These are phyloP conservation scores for Fragilariopsis cylindrus DNA, from an alignment of 108 stramenopile species.

Conservation along the genomic window DNA sequence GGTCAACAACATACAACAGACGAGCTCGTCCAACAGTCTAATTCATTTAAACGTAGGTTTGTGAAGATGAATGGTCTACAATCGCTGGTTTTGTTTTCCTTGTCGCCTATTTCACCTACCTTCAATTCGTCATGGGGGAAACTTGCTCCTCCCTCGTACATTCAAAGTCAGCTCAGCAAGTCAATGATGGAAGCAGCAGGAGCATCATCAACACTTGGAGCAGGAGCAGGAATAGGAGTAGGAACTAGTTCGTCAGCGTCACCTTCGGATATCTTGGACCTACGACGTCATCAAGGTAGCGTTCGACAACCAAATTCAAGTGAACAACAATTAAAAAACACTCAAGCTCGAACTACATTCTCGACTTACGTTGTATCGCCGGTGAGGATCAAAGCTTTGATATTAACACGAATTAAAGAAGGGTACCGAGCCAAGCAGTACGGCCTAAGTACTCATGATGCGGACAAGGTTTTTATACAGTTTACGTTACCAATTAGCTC, in stretches of 20 bases:
- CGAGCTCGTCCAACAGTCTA: conserved; percentile 27
- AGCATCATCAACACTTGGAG: background rate
- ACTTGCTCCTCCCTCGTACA: conserved; percentile 36
- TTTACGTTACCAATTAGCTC: conserved; percentile 59
- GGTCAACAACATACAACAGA: conserved; percentile 32
- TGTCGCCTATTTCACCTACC: conserved; percentile 66
- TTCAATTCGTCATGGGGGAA: conserved; percentile 32
- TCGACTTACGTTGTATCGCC: conserved; percentile 69
- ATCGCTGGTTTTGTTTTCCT: conserved; percentile 65
- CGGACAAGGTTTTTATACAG: conserved; percentile 74
- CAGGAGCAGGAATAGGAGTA: too few relatives aligned
- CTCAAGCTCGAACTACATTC: conserved; percentile 43
- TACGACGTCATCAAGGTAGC: conserved; percentile 7
- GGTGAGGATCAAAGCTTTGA: conserved; percentile 66
- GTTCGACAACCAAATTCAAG: conserved; percentile 5
- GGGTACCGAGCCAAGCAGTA: conserved; percentile 75
- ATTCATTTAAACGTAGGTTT: conserved; percentile 50
- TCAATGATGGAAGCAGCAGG: conserved; percentile 12
- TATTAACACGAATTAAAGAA: conserved; percentile 71
- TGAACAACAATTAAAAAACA: background rate
- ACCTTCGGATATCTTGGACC: conserved; percentile 15
- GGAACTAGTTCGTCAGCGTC: background rate
- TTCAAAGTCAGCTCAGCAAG: conserved; percentile 30
- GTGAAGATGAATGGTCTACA: conserved; percentile 77
- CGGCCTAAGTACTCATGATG: conserved; percentile 62